Conservation (phyloP, 2,329 filamentous ascomycete genomes). For the Cercospora sp. region DNA sequence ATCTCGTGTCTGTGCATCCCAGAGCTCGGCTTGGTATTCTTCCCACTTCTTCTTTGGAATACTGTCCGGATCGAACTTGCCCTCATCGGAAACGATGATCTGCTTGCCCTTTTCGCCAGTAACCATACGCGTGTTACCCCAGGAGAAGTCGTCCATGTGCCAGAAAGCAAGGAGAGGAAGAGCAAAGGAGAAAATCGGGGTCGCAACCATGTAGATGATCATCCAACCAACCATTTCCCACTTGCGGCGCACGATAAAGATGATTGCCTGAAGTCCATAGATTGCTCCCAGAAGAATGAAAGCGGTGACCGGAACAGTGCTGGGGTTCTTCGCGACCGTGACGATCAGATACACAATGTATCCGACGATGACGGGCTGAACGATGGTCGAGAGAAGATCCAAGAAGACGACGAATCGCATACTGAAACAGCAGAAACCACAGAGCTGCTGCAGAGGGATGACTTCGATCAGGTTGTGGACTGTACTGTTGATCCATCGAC, state of each 20-base stretch:
- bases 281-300: constrained; percentile 93
- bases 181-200: constrained; percentile 87
- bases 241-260: constrained; percentile 93
- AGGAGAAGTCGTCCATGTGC: constrained; percentile 99
- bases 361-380: constrained; percentile 85
- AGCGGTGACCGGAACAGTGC: constrained; percentile 74
- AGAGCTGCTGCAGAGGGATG: constrained; percentile 88
- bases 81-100: constrained; percentile 91
- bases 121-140: constrained; percentile 98
- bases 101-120: constrained; percentile 91
- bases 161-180: constrained; percentile 95
- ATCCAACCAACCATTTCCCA: constrained; percentile 99
- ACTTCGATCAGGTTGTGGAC: constrained; percentile 97
- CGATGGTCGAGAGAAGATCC: constrained; percentile 85
- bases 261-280: constrained; percentile 88
- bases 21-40: constrained; percentile 96
- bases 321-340: constrained; percentile 61
- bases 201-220: constrained; percentile 88
- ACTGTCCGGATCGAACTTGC: constrained; percentile 89
- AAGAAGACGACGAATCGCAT: constrained; percentile 98
- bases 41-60: constrained; percentile 99
- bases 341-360: constrained; percentile 91
- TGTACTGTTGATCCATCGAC: constrained; percentile 99
- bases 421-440: constrained; percentile 99
- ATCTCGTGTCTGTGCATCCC: constrained; percentile 83